Evolutionary conservation across 2,329 filamentous ascomycete genomes (phyloP).

Genomic region (Stachybotrys echinatus): DNA sequence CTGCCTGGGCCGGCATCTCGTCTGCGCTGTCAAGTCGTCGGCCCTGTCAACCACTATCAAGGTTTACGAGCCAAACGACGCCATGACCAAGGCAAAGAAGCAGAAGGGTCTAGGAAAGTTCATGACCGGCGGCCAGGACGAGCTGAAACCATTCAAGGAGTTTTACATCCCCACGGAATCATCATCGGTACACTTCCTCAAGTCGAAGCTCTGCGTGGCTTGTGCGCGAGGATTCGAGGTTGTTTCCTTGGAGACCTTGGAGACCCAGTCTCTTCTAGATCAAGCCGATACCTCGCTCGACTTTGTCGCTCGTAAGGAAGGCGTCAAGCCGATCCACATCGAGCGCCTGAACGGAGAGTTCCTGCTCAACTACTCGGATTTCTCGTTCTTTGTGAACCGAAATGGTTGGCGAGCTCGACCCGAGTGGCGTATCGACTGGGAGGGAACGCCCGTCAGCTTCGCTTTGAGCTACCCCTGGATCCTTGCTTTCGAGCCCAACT

Average conservation of each 20-base stretch:
- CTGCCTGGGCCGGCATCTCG: constrained; percentile 86
- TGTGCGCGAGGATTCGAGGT: constrained; percentile 96
- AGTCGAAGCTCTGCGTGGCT: constrained; percentile 92
- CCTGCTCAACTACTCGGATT: constrained; percentile 95
- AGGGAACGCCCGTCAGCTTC: constrained; percentile 86
- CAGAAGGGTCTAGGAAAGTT: constrained; percentile 94
- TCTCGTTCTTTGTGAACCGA: constrained; percentile 98
- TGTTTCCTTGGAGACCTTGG: constrained; percentile 92
- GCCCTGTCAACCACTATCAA: constrained; percentile 95
- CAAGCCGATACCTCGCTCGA: constrained; percentile 97
- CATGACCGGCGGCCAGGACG: constrained; percentile 88
- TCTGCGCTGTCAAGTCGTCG: constrained; percentile 94
- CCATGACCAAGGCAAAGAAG: constrained; percentile 88
- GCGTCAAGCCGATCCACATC: constrained; percentile 92
- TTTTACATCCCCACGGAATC: constrained; percentile 98
- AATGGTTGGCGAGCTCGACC: constrained; percentile 95
- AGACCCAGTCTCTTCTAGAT: constrained; percentile 93
- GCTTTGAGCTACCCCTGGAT: constrained; percentile 97
- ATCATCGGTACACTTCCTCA: constrained; percentile 96
- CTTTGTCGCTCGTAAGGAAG: constrained; percentile 91
- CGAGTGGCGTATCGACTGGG: constrained; percentile 97
- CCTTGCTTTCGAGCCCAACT: constrained; percentile 92
- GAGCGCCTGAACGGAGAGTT: constrained; percentile 97
- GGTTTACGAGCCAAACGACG: constrained; percentile 97
- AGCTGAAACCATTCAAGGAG: constrained; percentile 95